phyloP scores from a whole-genome alignment of 2,329 filamentous ascomycete genomes.

The Arthroderma sp. region DNA sequence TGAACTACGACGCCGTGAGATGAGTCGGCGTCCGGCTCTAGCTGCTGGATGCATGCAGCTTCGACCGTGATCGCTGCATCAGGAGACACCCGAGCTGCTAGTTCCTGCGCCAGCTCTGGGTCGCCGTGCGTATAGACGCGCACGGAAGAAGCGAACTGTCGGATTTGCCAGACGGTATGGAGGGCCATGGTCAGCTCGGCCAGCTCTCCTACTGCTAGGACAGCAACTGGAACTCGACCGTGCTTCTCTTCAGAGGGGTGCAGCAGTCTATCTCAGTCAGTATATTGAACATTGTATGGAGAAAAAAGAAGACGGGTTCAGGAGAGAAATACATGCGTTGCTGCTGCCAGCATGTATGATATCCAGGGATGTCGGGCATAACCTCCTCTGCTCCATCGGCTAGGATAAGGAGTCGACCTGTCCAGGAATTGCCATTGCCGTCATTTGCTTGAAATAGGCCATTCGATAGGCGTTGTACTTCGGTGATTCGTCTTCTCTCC shows the following conservation, averaged over 20 bases:
- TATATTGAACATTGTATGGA: neutral
- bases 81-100: neutral
- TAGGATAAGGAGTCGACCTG: conserved; percentile 44
- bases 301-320: neutral
- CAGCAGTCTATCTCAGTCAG: neutral
- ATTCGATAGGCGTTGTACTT: neutral
- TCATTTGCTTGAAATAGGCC: conserved; percentile 32
- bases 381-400: conserved; percentile 45
- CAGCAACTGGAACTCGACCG: conserved; percentile 35
- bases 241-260: conserved; percentile 27
- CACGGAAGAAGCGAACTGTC: conserved; percentile 33
- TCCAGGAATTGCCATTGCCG: conserved; percentile 32
- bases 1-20: neutral
- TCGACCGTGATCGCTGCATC: neutral
- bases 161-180: conserved; percentile 36
- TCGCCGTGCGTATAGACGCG: conserved; percentile 44
- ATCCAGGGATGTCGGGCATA: conserved; percentile 42
- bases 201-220: conserved; percentile 35
- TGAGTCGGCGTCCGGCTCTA: neutral
- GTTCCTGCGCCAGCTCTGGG: conserved; percentile 11
- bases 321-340: conserved; percentile 37
- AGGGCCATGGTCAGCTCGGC: conserved; percentile 24
- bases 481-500: neutral
- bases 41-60: neutral
- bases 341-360: conserved; percentile 43